Evolutionary conservation across 176 grass and related monocot species (phyloP).

Genomic region (Oryza rufipogon): DNA sequence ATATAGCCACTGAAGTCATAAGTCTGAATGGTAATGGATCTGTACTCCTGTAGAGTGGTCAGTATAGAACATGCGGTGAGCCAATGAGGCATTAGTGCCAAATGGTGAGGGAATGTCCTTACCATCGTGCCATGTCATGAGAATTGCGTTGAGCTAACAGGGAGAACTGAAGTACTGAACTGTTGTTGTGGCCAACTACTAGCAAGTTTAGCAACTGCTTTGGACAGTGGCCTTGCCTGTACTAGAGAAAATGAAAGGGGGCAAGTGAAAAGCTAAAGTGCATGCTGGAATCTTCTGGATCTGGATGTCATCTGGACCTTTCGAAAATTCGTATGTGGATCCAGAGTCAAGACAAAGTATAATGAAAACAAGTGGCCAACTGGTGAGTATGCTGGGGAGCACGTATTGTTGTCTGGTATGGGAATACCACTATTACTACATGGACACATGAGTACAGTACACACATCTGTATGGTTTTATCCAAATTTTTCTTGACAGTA

Average conservation of each 20-base stretch:
- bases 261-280: constrained; percentile 5
- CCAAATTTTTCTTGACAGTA: neutral
- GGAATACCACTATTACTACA: constrained; percentile 42
- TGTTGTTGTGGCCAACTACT: neutral
- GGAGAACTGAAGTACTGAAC: constrained; percentile 23
- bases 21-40: neutral
- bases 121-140: neutral
- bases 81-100: neutral
- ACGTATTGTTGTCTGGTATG: constrained; percentile 51
- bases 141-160: neutral
- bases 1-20: neutral
- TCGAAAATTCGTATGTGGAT: constrained; percentile 23
- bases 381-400: constrained; percentile 44
- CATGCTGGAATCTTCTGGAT: constrained; percentile 41
- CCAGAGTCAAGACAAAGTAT: constrained; percentile 41
- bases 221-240: constrained; percentile 28
- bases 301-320: constrained; percentile 45
- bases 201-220: neutral
- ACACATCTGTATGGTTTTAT: neutral
- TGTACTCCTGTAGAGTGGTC: neutral
- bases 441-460: constrained; percentile 13
- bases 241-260: constrained; percentile 12
- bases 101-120: neutral
- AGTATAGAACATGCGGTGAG: neutral
- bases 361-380: constrained; percentile 45